Conservation (phyloP, 495 filamentous ascomycete genomes). For the Parathielavia appendiculata region DNA sequence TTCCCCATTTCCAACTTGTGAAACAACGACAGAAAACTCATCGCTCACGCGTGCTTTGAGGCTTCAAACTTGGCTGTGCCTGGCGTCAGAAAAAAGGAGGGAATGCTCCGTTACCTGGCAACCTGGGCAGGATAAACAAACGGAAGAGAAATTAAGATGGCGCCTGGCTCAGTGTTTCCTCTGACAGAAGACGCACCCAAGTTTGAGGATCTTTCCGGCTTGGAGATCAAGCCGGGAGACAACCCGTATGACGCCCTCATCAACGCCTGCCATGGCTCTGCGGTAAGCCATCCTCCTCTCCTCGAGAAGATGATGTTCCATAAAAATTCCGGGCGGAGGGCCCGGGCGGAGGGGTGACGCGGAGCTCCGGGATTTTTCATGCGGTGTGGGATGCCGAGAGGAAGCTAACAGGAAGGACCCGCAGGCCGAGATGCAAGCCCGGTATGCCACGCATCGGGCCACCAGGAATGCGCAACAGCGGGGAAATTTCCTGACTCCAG, state of each 20-base stretch:
- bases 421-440: constrained; percentile 63
- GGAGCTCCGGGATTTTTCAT: no score
- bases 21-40: no score
- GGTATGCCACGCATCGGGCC: constrained; percentile 67
- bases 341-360: no score
- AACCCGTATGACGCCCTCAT: constrained; percentile 81
- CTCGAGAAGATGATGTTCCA: no score
- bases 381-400: no score
- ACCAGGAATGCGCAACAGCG: constrained; percentile 68
- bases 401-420: not conserved
- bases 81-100: no score
- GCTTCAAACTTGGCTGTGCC: no score
- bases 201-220: constrained; percentile 53
- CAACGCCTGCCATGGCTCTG: constrained; percentile 50
- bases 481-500: constrained; percentile 57
- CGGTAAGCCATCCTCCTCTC: constrained; percentile 42
- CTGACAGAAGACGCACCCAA: constrained; percentile 47
- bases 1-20: no score
- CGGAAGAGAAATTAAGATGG: constrained; percentile 25
- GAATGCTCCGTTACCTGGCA: not conserved
- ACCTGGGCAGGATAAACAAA: not conserved
- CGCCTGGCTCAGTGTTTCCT: constrained; percentile 23
- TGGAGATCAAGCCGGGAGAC: constrained; percentile 41
- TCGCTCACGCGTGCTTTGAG: no score
- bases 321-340: no score